Percentiles rank a stretch among this genome's conserved stretches.
These are phyloP conservation scores for Oryza longistaminata DNA, from an alignment of 176 grass and related monocot genomes.

Conservation along the genomic window DNA sequence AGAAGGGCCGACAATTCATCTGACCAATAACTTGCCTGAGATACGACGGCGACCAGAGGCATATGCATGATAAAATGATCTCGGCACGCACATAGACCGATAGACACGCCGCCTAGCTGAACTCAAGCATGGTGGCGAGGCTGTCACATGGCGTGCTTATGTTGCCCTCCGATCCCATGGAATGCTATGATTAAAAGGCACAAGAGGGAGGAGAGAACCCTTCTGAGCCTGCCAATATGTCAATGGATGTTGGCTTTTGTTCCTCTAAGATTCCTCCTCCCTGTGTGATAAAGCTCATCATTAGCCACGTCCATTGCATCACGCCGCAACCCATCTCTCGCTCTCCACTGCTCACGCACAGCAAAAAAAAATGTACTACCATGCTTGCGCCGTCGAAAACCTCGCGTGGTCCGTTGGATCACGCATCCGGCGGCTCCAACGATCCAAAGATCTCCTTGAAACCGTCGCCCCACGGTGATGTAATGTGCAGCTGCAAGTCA, in stretches of 20 bases:
- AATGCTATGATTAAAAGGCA: slow-evolving; percentile 54
- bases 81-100: neutral
- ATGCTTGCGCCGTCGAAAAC: neutral
- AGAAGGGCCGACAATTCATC: neutral
- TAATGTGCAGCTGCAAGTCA: slow-evolving; percentile 33
- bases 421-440: slow-evolving; percentile 1
- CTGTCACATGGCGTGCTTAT: slow-evolving; percentile 50
- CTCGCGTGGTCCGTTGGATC: neutral
- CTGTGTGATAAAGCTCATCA: slow-evolving; percentile 64
- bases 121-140: slow-evolving; percentile 2
- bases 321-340: slow-evolving; percentile 24
- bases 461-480: slow-evolving; percentile 20
- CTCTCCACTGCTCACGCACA: neutral
- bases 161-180: slow-evolving; percentile 39
- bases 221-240: slow-evolving; percentile 44
- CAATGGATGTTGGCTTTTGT: slow-evolving; percentile 56
- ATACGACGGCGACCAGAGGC: neutral
- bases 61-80: neutral
- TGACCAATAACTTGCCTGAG: neutral
- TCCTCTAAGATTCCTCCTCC: slow-evolving; percentile 54
- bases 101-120: neutral
- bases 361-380: too few relatives aligned
- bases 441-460: neutral
- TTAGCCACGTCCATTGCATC: slow-evolving; percentile 45
- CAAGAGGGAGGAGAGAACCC: neutral